Evolutionary conservation across 768 basidiomycete genomes (phyloP).

Genomic region (Pleurotus giganteus): DNA sequence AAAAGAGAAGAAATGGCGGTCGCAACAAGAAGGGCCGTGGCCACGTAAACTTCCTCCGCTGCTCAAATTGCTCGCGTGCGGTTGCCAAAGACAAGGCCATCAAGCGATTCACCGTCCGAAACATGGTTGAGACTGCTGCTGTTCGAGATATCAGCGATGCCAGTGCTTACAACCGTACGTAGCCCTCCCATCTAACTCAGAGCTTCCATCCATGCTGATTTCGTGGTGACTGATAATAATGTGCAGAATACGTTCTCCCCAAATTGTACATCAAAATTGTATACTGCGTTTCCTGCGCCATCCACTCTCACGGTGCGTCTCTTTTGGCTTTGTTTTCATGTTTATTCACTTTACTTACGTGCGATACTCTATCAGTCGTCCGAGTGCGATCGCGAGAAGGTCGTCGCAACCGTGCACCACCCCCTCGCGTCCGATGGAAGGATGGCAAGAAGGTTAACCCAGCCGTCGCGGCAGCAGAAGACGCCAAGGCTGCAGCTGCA

Average conservation of each 20-base stretch:
- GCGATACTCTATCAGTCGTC: slow-evolving; percentile 64
- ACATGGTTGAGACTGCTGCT: slow-evolving; percentile 99
- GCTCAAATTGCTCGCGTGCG: slow-evolving; percentile 99
- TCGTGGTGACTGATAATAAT: no score
- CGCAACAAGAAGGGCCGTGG: slow-evolving; percentile 99
- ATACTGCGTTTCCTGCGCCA: slow-evolving; percentile 98
- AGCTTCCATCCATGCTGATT: not conserved
- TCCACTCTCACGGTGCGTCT: slow-evolving; percentile 92
- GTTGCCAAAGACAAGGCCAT: slow-evolving; percentile 99
- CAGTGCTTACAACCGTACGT: slow-evolving; percentile 84
- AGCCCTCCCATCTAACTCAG: not conserved
- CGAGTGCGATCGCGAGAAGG: slow-evolving; percentile 96
- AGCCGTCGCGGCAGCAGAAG: slow-evolving; percentile 91
- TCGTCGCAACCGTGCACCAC: slow-evolving; percentile 96
- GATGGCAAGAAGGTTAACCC: slow-evolving; percentile 96
- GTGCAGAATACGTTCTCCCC: slow-evolving; percentile 88
- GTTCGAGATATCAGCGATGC: slow-evolving; percentile 97
- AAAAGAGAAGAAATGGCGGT: slow-evolving; percentile 99
- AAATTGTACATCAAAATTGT: slow-evolving; percentile 98
- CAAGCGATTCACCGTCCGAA: slow-evolving; percentile 98
- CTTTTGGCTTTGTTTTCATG: no score
- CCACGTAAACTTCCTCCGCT: slow-evolving; percentile 91
- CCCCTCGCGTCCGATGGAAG: slow-evolving; percentile 94
- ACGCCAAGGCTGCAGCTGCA: slow-evolving; percentile 62
- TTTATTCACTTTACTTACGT: no score